Evolutionary conservation across 768 basidiomycete genomes (phyloP).

Genomic region (Mycena sanguinolenta): DNA sequence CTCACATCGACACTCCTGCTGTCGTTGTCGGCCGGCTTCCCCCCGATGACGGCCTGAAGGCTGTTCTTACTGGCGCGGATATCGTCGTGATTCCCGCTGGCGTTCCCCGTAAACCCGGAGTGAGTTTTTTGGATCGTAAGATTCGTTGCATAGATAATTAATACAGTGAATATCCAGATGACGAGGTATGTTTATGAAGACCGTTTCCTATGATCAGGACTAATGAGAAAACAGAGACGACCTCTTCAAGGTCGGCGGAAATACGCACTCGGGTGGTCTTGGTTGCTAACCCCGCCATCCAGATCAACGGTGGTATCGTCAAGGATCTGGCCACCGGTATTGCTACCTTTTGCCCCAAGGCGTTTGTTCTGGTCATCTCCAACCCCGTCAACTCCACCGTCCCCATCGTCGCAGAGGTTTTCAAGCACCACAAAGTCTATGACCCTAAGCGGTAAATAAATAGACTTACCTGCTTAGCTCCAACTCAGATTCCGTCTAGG

Average conservation of each 20-base stretch:
- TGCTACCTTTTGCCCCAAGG: conserved; percentile 87
- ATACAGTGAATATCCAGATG: conserved; percentile 57
- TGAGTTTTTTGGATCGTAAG: conserved; percentile 57
- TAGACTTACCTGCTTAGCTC: not conserved
- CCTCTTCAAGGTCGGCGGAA: conserved; percentile 85
- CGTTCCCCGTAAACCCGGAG: conserved; percentile 94
- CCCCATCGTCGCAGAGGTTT: conserved; percentile 94
- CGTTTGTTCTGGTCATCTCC: conserved; percentile 95
- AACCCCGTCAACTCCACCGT: conserved; percentile 99
- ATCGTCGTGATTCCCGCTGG: conserved; percentile 97
- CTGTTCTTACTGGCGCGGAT: conserved; percentile 87
- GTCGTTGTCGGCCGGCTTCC: conserved; percentile 87
- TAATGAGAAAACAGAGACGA: conserved; percentile 76
- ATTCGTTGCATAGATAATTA: conserved; percentile 22
- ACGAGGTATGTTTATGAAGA: conserved; percentile 56
- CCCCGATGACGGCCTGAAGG: conserved; percentile 85
- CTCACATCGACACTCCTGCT: conserved; percentile 92
- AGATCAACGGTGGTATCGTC: conserved; percentile 99
- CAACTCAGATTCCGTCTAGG: conserved; percentile 53
- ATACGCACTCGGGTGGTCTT: conserved; percentile 18
- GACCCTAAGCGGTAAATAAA: conserved; percentile 88
- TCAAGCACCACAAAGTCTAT: conserved; percentile 93
- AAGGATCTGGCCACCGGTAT: conserved; percentile 93
- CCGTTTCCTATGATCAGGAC: conserved; percentile 15
- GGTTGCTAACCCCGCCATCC: conserved; percentile 1